These are phyloP conservation scores for Alternaria novae-zelandiae DNA, from an alignment of 2,329 filamentous ascomycete genomes.

Conservation along the genomic window DNA sequence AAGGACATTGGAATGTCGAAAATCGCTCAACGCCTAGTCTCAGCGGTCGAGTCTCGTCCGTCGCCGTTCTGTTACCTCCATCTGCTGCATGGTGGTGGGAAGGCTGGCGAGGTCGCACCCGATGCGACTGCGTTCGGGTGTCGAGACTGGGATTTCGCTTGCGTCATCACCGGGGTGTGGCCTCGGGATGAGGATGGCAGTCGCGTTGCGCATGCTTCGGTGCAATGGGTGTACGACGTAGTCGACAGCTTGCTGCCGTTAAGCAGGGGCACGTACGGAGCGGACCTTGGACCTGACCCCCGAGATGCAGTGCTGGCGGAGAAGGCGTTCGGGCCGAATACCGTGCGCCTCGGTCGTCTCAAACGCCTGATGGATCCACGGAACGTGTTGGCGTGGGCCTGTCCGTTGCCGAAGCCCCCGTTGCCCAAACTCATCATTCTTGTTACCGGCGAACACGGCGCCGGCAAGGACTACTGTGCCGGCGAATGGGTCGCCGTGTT, in stretches of 20 bases:
- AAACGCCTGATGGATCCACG: constrained; percentile 59
- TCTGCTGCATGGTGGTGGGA: constrained; percentile 66
- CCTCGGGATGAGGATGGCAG: constrained; percentile 59
- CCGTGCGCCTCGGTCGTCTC: constrained; percentile 56
- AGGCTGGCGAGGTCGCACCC: constrained; percentile 52
- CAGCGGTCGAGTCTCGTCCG: constrained; percentile 58
- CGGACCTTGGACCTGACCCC: constrained; percentile 68
- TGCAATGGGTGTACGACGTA: constrained; percentile 65
- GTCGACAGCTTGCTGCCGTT: constrained; percentile 56
- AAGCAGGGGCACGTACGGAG: constrained; percentile 62
- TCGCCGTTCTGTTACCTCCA: constrained; percentile 66
- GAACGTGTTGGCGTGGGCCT: constrained; percentile 62
- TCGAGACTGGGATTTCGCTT: constrained; percentile 69
- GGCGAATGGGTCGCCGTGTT: constrained; percentile 58
- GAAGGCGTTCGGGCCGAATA: constrained; percentile 65
- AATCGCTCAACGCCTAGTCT: constrained; percentile 50
- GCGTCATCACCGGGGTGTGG: constrained; percentile 69
- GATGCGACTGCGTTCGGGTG: constrained; percentile 66
- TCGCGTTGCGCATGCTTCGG: constrained; percentile 44
- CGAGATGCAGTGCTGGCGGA: constrained; percentile 60
- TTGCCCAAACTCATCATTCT: constrained; percentile 47
- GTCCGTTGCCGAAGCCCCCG: constrained; percentile 56
- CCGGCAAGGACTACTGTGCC: constrained; percentile 68
- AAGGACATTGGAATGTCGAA: constrained; percentile 52
- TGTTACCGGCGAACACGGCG: constrained; percentile 61